A percentile compares a stretch with the other conserved stretches of the same genome.
phyloP scores from a whole-genome alignment of 2,329 filamentous ascomycete genomes.

The Penicillium sp. region DNA sequence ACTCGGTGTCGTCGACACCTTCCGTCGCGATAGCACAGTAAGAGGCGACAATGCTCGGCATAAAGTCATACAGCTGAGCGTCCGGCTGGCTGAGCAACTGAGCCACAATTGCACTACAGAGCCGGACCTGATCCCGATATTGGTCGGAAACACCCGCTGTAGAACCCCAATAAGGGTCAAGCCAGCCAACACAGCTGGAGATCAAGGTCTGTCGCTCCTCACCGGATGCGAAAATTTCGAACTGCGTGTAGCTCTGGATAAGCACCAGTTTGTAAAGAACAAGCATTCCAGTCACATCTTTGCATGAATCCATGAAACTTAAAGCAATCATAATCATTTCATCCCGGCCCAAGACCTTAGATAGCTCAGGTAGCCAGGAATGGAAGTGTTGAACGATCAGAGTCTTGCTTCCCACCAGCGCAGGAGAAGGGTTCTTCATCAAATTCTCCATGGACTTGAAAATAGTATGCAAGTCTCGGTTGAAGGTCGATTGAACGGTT shows the following conservation, averaged over 20 bases:
- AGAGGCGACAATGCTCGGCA: constrained; percentile 88
- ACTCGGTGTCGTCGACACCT: constrained; percentile 60
- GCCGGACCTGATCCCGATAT: constrained; percentile 88
- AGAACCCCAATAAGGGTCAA: constrained; percentile 90
- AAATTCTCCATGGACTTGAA: constrained; percentile 88
- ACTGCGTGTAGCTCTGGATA: constrained; percentile 85
- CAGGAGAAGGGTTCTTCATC: constrained; percentile 84
- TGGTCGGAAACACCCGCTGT: constrained; percentile 75
- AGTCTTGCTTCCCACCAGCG: constrained; percentile 91
- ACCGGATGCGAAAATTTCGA: constrained; percentile 78
- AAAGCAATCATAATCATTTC: constrained; percentile 91
- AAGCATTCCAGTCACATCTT: constrained; percentile 84
- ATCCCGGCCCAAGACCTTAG: constrained; percentile 73
- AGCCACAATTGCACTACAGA: constrained; percentile 91
- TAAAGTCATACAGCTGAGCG: constrained; percentile 82
- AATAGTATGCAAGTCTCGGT: constrained; percentile 79
- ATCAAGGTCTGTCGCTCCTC: constrained; percentile 76
- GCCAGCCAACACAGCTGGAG: constrained; percentile 85
- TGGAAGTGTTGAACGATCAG: constrained; percentile 95
- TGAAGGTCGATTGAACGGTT: constrained; percentile 72
- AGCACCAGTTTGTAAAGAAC: constrained; percentile 89
- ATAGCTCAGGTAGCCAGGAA: constrained; percentile 92
- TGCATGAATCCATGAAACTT: constrained; percentile 91
- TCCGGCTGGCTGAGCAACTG: constrained; percentile 80
- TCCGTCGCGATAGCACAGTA: constrained; percentile 77